Evolutionary conservation across 192 early-diverging fungal genomes (phyloP).

Genomic region (Radiomyces spectabilis): DNA sequence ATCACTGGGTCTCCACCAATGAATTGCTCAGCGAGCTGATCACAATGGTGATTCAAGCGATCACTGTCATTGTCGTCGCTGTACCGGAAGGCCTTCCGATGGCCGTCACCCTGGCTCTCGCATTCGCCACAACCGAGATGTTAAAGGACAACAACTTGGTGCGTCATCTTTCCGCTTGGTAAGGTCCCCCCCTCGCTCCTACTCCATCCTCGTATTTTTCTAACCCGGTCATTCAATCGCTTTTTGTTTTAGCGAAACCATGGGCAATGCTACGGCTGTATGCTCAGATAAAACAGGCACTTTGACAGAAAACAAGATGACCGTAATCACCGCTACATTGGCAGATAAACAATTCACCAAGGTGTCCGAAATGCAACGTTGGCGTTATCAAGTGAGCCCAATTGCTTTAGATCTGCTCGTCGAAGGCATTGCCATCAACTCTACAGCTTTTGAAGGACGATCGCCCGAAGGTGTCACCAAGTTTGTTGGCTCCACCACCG

Average conservation of each 20-base stretch:
- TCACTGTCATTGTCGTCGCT: constrained; percentile 76
- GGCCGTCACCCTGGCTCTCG: constrained; percentile 80
- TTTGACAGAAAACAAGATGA: constrained; percentile 79
- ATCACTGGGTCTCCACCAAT: constrained; percentile 46
- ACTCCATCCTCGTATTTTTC: no score
- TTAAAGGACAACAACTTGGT: constrained; percentile 76
- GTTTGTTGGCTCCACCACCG: constrained; percentile 76
- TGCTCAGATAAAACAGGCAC: constrained; percentile 89
- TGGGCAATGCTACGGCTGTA: constrained; percentile 75
- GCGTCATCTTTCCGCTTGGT: constrained; percentile 68
- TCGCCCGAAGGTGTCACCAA: constrained; percentile 50
- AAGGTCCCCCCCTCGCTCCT: no score
- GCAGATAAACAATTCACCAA: constrained; percentile 38
- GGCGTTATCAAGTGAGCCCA: no score
- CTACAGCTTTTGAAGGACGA: constrained; percentile 63
- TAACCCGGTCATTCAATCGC: no score
- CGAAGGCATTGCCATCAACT: constrained; percentile 67
- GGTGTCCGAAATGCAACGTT: no score
- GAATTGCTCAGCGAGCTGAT: constrained; percentile 54
- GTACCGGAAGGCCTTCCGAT: constrained; percentile 84
- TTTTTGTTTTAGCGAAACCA: no score
- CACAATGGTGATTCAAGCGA: constrained; percentile 69
- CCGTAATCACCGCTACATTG: constrained; percentile 57
- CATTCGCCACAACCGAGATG: constrained; percentile 77
- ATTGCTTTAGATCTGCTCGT: no score